These are phyloP conservation scores for Echinochloa phyllopogon DNA, from an alignment of 176 grass and related monocot genomes.

Conservation along the genomic window DNA sequence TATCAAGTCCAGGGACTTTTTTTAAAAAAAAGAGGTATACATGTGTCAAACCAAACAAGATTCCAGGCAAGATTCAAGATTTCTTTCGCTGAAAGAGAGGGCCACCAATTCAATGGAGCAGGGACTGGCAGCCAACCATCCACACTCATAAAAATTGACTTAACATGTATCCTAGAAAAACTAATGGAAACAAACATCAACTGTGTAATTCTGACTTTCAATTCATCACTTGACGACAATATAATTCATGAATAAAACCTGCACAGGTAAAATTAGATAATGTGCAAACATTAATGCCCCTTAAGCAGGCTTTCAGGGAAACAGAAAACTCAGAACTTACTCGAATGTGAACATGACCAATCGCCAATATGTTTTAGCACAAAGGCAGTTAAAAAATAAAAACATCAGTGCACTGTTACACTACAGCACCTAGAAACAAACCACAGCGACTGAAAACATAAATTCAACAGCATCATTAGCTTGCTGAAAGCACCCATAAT, in stretches of 20 bases:
- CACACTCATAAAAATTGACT: background rate
- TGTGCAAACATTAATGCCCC: background rate
- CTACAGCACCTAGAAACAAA: background rate
- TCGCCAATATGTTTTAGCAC: slow-evolving; percentile 8
- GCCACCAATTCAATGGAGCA: background rate
- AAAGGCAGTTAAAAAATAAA: background rate
- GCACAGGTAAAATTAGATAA: background rate
- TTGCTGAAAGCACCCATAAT: background rate
- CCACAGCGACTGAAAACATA: background rate
- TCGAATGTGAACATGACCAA: background rate
- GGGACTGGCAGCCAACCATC: background rate
- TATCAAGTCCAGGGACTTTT: background rate
- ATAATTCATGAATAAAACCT: background rate
- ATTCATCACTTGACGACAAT: background rate
- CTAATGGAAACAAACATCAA: background rate
- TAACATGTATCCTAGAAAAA: slow-evolving; percentile 3
- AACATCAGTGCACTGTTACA: background rate
- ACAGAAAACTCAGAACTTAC: background rate
- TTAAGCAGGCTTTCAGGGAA: background rate
- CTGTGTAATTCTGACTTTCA: background rate
- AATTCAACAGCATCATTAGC: background rate
- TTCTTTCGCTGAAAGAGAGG: background rate
- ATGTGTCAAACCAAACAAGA: background rate
- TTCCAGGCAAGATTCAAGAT: background rate
- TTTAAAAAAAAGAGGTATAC: background rate